phyloP scores from a whole-genome alignment of 2,329 filamentous ascomycete species.

The Penicillium fuscoglaucum region DNA sequence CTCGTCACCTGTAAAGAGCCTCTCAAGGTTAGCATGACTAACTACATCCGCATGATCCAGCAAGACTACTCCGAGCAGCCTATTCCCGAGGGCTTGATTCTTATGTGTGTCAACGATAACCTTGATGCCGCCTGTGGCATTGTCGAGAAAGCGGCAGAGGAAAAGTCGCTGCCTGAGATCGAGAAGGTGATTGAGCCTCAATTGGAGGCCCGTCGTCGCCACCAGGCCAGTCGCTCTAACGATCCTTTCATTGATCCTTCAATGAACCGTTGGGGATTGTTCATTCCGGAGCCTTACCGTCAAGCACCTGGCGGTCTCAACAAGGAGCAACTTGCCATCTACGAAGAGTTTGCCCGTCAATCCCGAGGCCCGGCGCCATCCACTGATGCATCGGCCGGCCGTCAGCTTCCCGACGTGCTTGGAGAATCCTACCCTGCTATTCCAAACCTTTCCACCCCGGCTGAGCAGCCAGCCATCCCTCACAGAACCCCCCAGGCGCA shows the following conservation, averaged over 20 bases:
- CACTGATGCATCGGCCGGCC: conserved; percentile 59
- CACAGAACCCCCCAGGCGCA: conserved; percentile 57
- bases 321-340: conserved; percentile 88
- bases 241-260: conserved; percentile 81
- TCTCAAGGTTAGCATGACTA: conserved; percentile 91
- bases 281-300: conserved; percentile 91
- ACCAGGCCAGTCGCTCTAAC: conserved; percentile 71
- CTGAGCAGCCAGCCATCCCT: conserved; percentile 62
- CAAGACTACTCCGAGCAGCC: conserved; percentile 65
- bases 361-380: conserved; percentile 62
- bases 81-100: conserved; percentile 88
- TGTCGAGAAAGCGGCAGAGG: conserved; percentile 93
- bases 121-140: conserved; percentile 89
- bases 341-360: conserved; percentile 92
- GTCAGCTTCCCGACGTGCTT: conserved; percentile 63
- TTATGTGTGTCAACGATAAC: conserved; percentile 99
- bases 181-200: conserved; percentile 87
- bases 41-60: conserved; percentile 89
- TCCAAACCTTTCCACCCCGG: conserved; percentile 62
- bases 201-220: conserved; percentile 72
- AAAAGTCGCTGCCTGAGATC: conserved; percentile 89
- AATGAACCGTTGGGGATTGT: conserved; percentile 87
- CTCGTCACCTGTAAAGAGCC: conserved; percentile 99
- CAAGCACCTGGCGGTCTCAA: conserved; percentile 81
- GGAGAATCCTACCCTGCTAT: conserved; percentile 61